phyloP scores from a whole-genome alignment of 2,329 filamentous ascomycete species.

The Elsinoe arachidis region DNA sequence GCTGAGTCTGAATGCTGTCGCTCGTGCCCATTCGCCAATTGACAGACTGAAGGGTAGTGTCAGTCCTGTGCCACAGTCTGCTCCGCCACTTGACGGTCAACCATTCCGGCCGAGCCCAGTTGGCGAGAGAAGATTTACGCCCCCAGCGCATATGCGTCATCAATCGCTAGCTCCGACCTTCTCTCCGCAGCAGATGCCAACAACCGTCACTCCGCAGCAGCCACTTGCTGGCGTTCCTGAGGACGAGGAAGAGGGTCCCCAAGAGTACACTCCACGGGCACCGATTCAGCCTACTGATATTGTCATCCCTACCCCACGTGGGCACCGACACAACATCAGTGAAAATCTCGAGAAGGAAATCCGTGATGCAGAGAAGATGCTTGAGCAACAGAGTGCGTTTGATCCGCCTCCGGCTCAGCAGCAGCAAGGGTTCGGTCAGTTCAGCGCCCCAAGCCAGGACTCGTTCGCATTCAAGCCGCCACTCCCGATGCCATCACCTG shows the following conservation, averaged over 20 bases:
- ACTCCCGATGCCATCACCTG: background rate
- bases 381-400: conserved; percentile 59
- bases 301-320: conserved; percentile 51
- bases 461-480: conserved; percentile 4
- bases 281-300: conserved; percentile 44
- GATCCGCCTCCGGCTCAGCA: conserved; percentile 31
- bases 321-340: conserved; percentile 63
- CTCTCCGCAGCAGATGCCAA: conserved; percentile 20
- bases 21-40: conserved; percentile 36
- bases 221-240: conserved; percentile 62
- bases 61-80: conserved; percentile 32
- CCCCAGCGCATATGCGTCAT: conserved; percentile 14
- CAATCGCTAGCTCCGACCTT: conserved; percentile 18
- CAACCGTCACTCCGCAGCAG: conserved; percentile 40
- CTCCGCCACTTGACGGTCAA: conserved; percentile 50
- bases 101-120: conserved; percentile 6
- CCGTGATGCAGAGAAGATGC: conserved; percentile 54
- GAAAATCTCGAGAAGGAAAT: conserved; percentile 74
- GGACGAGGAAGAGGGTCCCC: conserved; percentile 54
- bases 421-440: background rate
- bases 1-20: conserved; percentile 22
- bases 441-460: background rate
- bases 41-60: conserved; percentile 29
- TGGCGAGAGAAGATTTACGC: conserved; percentile 11
- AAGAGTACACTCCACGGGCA: conserved; percentile 16